Base-by-base conservation (phyloP, 139 green algal species). In the Chlorella sp. region DNA sequence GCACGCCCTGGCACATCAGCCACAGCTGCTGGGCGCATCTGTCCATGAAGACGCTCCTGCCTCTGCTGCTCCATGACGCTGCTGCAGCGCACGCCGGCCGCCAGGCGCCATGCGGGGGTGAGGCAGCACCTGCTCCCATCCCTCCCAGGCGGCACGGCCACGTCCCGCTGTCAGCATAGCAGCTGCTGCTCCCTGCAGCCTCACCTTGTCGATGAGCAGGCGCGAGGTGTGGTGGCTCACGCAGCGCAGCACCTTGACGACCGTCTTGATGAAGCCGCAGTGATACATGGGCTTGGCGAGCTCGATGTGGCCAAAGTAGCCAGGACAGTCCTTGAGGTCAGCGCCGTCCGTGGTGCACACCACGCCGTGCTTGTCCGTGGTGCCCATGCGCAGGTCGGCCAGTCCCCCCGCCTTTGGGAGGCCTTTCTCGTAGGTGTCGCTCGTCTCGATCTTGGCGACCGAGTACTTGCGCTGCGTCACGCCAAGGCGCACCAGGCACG, bases 251-350 rank as follows among this genome's bases (percentile, higher is more conserved):
- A 97, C 87, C 0, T 88, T 91, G 23, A 99, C 77, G 4, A 99
- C 91, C 0, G 88, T 96, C 67, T 94, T 95, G 30, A 98, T 88
- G 85, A 99, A 99, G 61, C 94, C 92, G 35, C 92, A 84, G 78
- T 99, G 96, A 74, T 91, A 98, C 79, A 99, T 91, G 5, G 96
- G 94, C 77, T 95, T 91, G 26, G 93, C 93, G 32, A 99, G 88
- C 77, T 97, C 93, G 31, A 99, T 89, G 87, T 98, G 94, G 10
- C 95, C 95, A 84, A 99, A 99, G 78, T 99, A 95, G 2, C 95
- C 95, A 0, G 96, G 96, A 74, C 90, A 98, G 71, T 98, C 92
- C 59, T 88, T 80, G 29, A 86, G 69, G 55, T 83, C 78, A 22
- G 78, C 77, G 26, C 88, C 89, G 69, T 96, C 92, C 31, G 90